Evolutionary conservation across 1,284 basidiomycete species (phyloP), one percentile per base, ranked within the genome.

Genomic region (Apiotrichum montevideense): DNA sequence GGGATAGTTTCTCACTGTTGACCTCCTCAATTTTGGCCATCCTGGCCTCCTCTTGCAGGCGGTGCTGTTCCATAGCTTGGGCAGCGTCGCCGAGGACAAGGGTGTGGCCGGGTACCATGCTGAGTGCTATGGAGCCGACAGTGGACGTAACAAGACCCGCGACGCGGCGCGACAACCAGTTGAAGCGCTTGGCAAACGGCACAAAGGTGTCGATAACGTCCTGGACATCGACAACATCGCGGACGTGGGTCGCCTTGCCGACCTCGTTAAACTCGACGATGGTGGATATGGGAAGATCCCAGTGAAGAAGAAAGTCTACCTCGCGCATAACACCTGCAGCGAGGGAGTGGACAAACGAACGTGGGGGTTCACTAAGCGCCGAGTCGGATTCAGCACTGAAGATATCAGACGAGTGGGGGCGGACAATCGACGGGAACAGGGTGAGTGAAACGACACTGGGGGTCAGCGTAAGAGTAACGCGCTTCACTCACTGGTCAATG

Each of bases 251-350:
- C 2, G 71, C 72, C 62, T 72, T 73, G 52, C 74, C 71, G 45
- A 70, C 69, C 57, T 77, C 75, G 58, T 77, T 77, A 61, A 77
- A 74, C 54, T 75, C 67, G 21, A 77, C 71, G 34, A 72, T 59
- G 5, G 75, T 77, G 4, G 67, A 66, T 15, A 77, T 58, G 7
- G 67, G 69, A 35, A 77, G 54, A 43, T 72, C 67, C 71, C 70
- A 75, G 35, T 61, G 62, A 0, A 77, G 55, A 1, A 70, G 43
- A 37, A 62, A 62, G 21, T 68, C 66, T 45, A 72, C 65, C 51
- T 74, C 71, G 41, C 52, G 57, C 35, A 63, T 54, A 7, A 73
- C 39, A 9, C 59, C 59, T 2, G 60, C 56, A 0, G 63, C 64
- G 10, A 69, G 45, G 11, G 60, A 52, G 21, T 56, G 54, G 6